Base-by-base conservation (phyloP, 2,329 filamentous ascomycete genomes). In the Aspergillus sclerotialis region DNA sequence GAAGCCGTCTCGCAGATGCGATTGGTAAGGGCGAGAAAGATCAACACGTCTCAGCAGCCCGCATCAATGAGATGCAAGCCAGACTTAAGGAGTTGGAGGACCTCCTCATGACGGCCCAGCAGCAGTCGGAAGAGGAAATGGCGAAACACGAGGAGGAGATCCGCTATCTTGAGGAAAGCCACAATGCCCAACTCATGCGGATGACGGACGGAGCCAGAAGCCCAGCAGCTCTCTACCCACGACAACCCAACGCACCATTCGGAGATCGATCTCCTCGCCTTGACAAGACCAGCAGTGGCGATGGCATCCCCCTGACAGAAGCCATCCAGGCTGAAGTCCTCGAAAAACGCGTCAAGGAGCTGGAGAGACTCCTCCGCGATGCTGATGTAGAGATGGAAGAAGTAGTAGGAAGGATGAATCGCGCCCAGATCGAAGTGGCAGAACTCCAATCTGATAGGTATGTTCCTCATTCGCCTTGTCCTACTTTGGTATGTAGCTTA, bases 111-210 rank as follows among this genome's bases (percentile, higher is more conserved):
- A 66, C 77, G 13, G 87, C 90, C 2, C 90, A 96, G 60, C 81
- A 86, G 37, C 76, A 83, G 13, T 90, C 87, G 1, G 92, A 98
- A 57, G 88, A 90, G 31, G 80, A 81, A 25, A 78, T 96, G 37
- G 68, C 76, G 28, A 80, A 79, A 31, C 88, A 95, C 53, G 92
- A 96, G 58, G 86, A 92, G 24, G 88, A 95, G 61, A 75, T 94
- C 24, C 68, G 76, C 12, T 69, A 74, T 14, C 67, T 96, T 35
- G 81, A 82, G 46, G 86, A 93, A 36, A 83, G 78, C 39, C 80
- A 92, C 53, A 86, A 76, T 53, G 70, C 72, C 12, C 84, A 92
- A 51, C 75, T 96, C 19, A 79, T 80, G 45, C 82, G 90, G 10
- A 75, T 87, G 52, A 80, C 80, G 57, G 58, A 58, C 36, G 61